These are phyloP conservation scores for Colletotrichum chlorophyti DNA, from an alignment of 2,329 filamentous ascomycete species.

Conservation along the genomic window DNA sequence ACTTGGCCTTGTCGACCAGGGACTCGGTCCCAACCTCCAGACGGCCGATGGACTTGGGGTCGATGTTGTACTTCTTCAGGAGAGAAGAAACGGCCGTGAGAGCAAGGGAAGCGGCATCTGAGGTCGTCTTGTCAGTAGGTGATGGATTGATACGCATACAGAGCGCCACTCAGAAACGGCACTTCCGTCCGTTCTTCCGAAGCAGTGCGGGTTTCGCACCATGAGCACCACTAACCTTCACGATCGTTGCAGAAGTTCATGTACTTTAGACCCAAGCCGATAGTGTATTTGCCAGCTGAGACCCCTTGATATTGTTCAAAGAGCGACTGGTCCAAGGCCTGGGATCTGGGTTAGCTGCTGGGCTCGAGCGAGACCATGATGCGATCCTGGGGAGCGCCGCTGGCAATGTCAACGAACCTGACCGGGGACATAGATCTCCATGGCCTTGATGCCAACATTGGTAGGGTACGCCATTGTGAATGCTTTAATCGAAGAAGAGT, in stretches of 20 bases:
- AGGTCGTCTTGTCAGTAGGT: conserved; percentile 26
- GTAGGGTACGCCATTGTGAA: conserved; percentile 74
- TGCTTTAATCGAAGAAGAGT: neutral
- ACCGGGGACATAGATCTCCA: conserved; percentile 86
- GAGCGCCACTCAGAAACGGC: conserved; percentile 23
- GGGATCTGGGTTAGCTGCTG: neutral
- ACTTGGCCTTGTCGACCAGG: conserved; percentile 88
- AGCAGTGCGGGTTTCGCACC: neutral
- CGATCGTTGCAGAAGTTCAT: conserved; percentile 93
- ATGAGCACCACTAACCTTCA: conserved; percentile 71
- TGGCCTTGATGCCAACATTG: conserved; percentile 92
- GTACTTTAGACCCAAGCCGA: conserved; percentile 87
- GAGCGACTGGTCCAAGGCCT: conserved; percentile 85
- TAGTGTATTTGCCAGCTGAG: conserved; percentile 83
- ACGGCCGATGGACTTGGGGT: conserved; percentile 77
- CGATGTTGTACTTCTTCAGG: conserved; percentile 82
- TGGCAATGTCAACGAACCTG: conserved; percentile 67
- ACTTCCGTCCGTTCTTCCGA: conserved; percentile 29
- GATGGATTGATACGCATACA: conserved; percentile 77
- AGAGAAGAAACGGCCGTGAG: conserved; percentile 80
- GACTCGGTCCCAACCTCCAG: conserved; percentile 88
- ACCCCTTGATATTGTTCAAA: conserved; percentile 88
- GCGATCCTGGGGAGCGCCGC: conserved; percentile 31
- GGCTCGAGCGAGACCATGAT: neutral
- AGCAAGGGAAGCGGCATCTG: conserved; percentile 80